These are phyloP conservation scores for Talaromyces albobiverticillius DNA, from an alignment of 2,329 filamentous ascomycete species.

Conservation along the genomic window DNA sequence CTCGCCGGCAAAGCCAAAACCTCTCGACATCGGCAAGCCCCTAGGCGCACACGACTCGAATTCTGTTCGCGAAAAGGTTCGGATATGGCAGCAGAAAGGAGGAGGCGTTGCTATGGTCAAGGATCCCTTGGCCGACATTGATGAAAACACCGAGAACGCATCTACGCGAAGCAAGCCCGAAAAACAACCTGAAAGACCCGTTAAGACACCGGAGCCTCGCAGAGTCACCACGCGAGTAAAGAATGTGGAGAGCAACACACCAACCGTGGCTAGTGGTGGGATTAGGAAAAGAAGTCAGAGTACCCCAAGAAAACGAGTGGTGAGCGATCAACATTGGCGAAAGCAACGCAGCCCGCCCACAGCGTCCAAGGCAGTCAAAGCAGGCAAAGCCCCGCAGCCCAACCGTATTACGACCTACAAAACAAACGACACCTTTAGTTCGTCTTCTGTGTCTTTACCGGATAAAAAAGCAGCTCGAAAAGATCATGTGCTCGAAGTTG, in stretches of 20 bases:
- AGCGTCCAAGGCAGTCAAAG: slow-evolving; percentile 31
- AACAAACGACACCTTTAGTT: slow-evolving; percentile 27
- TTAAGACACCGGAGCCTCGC: slow-evolving; percentile 19
- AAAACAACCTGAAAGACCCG: slow-evolving; percentile 19
- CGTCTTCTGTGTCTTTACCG: slow-evolving; percentile 25
- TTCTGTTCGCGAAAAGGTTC: slow-evolving; percentile 75
- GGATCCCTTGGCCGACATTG: slow-evolving; percentile 51
- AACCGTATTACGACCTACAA: slow-evolving; percentile 44
- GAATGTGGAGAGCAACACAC: slow-evolving; percentile 19
- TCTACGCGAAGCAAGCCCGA: slow-evolving; percentile 24
- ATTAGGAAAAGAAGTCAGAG: slow-evolving; percentile 47
- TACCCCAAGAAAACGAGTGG: slow-evolving; percentile 83
- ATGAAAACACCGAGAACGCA: slow-evolving; percentile 41
- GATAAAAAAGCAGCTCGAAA: slow-evolving; percentile 26
- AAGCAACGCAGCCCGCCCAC: slow-evolving; percentile 51
- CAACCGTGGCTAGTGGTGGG: slow-evolving; percentile 3
- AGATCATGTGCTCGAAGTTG: slow-evolving; percentile 19
- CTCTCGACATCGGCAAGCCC: slow-evolving; percentile 47
- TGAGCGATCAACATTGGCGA: slow-evolving; percentile 86
- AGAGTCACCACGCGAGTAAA: slow-evolving; percentile 18
- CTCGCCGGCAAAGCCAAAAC: slow-evolving; percentile 54
- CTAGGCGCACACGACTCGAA: slow-evolving; percentile 60
- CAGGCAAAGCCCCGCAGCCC: slow-evolving; percentile 38
- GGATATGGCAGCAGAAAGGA: slow-evolving; percentile 78
- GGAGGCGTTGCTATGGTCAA: slow-evolving; percentile 64